Conservation (phyloP, 768 basidiomycete species). For the Hydnomerulius pinastri region DNA sequence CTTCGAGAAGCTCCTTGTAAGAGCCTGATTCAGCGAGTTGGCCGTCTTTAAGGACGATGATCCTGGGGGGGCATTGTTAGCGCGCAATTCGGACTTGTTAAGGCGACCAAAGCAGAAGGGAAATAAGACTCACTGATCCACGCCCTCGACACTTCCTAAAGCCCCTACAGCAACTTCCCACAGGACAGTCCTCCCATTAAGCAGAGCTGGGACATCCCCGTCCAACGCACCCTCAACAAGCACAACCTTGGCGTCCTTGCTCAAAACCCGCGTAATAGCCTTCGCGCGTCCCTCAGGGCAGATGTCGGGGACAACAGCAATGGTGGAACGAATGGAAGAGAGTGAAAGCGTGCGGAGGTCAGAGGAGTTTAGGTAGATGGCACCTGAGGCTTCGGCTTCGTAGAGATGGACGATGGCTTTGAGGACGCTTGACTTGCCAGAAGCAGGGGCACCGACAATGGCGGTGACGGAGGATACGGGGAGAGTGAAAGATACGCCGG, state of each 20-base stretch:
- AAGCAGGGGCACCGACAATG: constrained; percentile 81
- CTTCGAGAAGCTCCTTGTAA: constrained; percentile 75
- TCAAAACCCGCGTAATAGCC: constrained; percentile 25
- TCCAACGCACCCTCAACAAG: constrained; percentile 30
- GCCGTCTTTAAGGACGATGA: constrained; percentile 90
- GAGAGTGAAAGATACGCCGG: constrained; percentile 84
- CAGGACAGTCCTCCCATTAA: constrained; percentile 25
- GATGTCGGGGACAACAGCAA: constrained; percentile 92
- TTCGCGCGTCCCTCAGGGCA: constrained; percentile 25
- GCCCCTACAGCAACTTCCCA: constrained; percentile 25
- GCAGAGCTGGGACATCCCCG: constrained; percentile 4
- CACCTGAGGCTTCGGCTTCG: constrained; percentile 75
- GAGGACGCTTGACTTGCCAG: constrained; percentile 82
- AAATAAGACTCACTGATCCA: constrained; percentile 55
- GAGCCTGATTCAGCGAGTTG: constrained; percentile 81
- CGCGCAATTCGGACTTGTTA: too few relatives aligned
- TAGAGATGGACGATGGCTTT: constrained; percentile 94
- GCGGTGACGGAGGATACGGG: constrained; percentile 88
- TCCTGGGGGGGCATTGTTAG: constrained; percentile 45
- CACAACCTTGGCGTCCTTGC: constrained; percentile 26
- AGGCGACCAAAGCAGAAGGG: neutral
- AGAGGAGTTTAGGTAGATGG: constrained; percentile 82
- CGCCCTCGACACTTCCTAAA: constrained; percentile 53
- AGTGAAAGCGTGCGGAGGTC: constrained; percentile 90
- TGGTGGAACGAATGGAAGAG: constrained; percentile 70